These are phyloP conservation scores for Colletotrichum spaethianum DNA, from an alignment of 2,329 filamentous ascomycete species.

Conservation along the genomic window DNA sequence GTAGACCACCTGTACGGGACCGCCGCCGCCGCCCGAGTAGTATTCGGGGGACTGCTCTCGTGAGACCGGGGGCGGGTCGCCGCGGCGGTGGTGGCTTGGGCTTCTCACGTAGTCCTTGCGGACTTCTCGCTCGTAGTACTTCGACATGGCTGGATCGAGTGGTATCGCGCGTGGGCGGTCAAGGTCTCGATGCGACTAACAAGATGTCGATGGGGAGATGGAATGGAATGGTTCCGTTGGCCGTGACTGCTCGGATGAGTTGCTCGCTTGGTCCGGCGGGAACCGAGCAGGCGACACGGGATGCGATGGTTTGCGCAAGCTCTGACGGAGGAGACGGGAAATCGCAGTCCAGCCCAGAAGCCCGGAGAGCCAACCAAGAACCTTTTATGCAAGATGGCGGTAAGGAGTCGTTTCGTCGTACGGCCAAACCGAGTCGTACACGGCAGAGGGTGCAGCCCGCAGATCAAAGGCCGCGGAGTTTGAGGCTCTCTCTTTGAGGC, in stretches of 20 bases:
- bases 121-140: conserved; percentile 50
- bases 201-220: background rate
- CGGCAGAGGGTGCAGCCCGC: background rate
- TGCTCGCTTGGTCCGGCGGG: background rate
- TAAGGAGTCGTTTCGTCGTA: background rate
- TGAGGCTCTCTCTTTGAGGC: background rate
- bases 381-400: background rate
- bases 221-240: background rate
- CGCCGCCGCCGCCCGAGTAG: conserved; percentile 49
- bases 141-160: conserved; percentile 35
- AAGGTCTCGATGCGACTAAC: background rate
- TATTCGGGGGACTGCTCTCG: conserved; percentile 50
- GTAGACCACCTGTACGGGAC: conserved; percentile 16
- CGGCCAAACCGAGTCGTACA: background rate
- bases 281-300: background rate
- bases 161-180: too few relatives aligned
- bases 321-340: background rate
- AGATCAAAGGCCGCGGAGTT: background rate
- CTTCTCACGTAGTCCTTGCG: conserved; percentile 47
- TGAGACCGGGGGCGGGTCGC: conserved; percentile 41
- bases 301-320: background rate
- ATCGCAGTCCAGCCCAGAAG: background rate
- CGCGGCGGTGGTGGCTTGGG: conserved; percentile 44
- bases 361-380: background rate
- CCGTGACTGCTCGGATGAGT: background rate